Conservation (phyloP, 768 basidiomycete genomes). For the Pulveroboletus sp. region DNA sequence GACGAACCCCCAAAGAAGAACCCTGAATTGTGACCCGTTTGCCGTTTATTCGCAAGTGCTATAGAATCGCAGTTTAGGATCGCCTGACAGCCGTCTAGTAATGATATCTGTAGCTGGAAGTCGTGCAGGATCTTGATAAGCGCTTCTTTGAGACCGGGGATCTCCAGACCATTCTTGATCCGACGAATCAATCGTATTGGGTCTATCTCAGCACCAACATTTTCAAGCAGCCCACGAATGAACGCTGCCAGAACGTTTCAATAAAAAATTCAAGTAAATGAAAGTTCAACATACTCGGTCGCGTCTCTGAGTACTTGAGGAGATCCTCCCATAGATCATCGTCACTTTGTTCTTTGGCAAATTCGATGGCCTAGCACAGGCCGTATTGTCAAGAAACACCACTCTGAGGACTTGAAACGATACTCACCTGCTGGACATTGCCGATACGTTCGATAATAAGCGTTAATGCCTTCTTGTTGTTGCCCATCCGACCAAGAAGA, state of each 20-base stretch:
- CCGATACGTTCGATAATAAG: constrained; percentile 94
- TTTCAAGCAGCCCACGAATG: constrained; percentile 91
- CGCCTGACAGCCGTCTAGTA: constrained; percentile 87
- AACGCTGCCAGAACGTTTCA: constrained; percentile 51
- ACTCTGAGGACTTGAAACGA: background rate
- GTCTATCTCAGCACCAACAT: constrained; percentile 93
- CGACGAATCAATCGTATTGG: constrained; percentile 91
- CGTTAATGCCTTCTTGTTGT: constrained; percentile 90
- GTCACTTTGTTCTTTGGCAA: constrained; percentile 95
- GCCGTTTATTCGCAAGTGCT: constrained; percentile 61
- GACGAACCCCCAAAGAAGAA: constrained; percentile 70
- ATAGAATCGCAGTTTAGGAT: constrained; percentile 83
- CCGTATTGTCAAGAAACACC: background rate
- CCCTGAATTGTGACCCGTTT: constrained; percentile 73
- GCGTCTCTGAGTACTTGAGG: constrained; percentile 87
- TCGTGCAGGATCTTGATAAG: constrained; percentile 96
- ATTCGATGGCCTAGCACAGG: constrained; percentile 79
- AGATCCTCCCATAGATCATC: constrained; percentile 98
- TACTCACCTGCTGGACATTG: constrained; percentile 78
- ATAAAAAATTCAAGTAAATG: background rate
- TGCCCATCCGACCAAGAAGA: constrained; percentile 93
- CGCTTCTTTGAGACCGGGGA: constrained; percentile 90
- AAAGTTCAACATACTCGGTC: constrained; percentile 57
- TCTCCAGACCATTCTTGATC: constrained; percentile 94
- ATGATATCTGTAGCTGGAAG: constrained; percentile 88